Conservation (phyloP, 257 asterid genomes). For the Pogostemon cablin region DNA sequence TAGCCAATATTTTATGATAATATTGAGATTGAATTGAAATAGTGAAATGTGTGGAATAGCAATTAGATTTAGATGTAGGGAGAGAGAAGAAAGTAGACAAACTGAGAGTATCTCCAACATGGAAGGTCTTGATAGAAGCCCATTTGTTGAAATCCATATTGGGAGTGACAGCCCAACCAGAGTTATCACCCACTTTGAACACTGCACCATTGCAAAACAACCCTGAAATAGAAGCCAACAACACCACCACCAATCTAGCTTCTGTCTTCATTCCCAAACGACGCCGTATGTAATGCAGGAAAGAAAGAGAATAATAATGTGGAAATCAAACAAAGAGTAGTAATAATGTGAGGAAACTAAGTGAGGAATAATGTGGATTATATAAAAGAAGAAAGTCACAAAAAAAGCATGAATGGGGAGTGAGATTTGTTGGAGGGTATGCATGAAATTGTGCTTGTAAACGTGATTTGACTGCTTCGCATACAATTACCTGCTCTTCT, state of each 20-base stretch:
- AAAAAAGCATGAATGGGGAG: conserved; percentile 40
- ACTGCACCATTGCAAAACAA: conserved; percentile 29
- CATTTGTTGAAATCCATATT: conserved; percentile 52
- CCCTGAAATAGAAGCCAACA: conserved; percentile 14
- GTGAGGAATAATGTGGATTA: conserved; percentile 14
- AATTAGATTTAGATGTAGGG: too few species aligned
- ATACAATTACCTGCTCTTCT: too few species aligned
- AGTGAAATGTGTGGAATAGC: too few species aligned
- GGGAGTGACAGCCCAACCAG: conserved; percentile 55
- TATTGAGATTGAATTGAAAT: too few species aligned
- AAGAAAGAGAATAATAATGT: neutral
- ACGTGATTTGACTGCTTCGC: conserved; percentile 37
- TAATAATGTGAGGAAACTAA: neutral
- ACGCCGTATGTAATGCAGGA: neutral
- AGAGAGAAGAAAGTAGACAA: neutral
- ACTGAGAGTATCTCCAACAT: conserved; percentile 51
- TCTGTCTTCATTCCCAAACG: conserved; percentile 16
- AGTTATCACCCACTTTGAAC: conserved; percentile 57
- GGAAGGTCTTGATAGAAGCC: conserved; percentile 54
- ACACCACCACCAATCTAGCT: conserved; percentile 28
- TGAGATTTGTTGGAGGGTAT: conserved; percentile 8
- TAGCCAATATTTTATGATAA: too few species aligned
- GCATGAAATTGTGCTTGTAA: conserved; percentile 38
- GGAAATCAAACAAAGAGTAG: neutral
- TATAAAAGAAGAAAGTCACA: conserved; percentile 37